Conservation (phyloP, 495 filamentous ascomycete species). For the Wilcoxina mikolae region DNA sequence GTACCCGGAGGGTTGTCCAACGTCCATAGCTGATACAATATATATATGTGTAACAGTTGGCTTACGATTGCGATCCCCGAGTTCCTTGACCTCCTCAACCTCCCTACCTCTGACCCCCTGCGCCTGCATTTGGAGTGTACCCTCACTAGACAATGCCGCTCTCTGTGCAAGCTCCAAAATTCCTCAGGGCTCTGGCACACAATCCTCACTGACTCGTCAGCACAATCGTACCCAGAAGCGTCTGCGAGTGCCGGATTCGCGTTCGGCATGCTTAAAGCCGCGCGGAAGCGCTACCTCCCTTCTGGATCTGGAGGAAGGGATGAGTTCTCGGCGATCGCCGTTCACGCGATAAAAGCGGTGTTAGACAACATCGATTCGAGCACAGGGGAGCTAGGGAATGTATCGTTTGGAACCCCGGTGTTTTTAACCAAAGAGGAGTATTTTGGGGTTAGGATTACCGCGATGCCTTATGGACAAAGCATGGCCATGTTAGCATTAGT, state of each 20-base stretch:
- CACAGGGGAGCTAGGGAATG: conserved; percentile 48
- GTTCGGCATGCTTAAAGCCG: conserved; percentile 56
- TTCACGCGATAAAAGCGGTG: conserved; percentile 47
- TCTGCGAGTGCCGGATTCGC: conserved; percentile 64
- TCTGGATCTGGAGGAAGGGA: too few relatives aligned
- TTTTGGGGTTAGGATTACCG: conserved; percentile 50
- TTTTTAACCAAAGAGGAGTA: conserved; percentile 53
- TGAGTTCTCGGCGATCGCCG: conserved; percentile 37
- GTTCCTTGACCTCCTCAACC: conserved; percentile 50
- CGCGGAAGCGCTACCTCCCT: conserved; percentile 54
- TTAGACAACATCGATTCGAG: conserved; percentile 42
- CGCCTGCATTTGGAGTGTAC: conserved; percentile 46
- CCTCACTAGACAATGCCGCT: conserved; percentile 47
- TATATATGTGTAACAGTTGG: conserved; percentile 50
- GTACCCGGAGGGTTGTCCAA: neutral
- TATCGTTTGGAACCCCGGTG: conserved; percentile 62
- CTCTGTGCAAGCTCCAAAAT: conserved; percentile 42
- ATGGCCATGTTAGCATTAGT: conserved; percentile 62
- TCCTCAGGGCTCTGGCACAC: conserved; percentile 51
- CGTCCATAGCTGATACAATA: conserved; percentile 5
- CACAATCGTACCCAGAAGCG: conserved; percentile 51
- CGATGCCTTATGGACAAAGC: conserved; percentile 65
- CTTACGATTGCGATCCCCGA: conserved; percentile 61
- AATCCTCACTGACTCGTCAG: conserved; percentile 44
- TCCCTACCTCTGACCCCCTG: conserved; percentile 42